phyloP scores from a whole-genome alignment of 2,329 filamentous ascomycete genomes.

The Pseudocercospora cruenta region DNA sequence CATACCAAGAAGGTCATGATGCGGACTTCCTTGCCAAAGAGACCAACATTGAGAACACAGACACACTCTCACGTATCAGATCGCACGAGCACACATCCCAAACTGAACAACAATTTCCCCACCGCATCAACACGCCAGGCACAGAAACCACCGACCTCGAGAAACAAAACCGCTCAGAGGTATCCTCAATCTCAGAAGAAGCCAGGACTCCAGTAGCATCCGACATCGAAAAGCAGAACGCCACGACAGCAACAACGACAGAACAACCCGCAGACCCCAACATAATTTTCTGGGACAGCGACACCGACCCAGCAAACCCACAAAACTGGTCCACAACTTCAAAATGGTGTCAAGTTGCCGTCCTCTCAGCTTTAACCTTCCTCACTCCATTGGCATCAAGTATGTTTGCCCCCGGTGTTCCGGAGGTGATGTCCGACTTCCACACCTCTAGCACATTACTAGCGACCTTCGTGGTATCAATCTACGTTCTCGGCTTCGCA shows the following conservation, averaged over 20 bases:
- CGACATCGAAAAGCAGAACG: neutral
- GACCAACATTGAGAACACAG: neutral
- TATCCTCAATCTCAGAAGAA: conserved; percentile 9
- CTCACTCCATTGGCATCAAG: conserved; percentile 57
- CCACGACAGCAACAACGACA: neutral
- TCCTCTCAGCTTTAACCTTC: conserved; percentile 56
- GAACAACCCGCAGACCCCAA: conserved; percentile 47
- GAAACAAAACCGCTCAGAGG: conserved; percentile 18
- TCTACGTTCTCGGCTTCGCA: conserved; percentile 61
- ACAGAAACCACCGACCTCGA: conserved; percentile 9
- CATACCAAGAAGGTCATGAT: conserved; percentile 44
- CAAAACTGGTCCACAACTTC: conserved; percentile 59
- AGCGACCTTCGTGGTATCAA: conserved; percentile 67
- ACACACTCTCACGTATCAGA: neutral
- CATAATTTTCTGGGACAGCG: conserved; percentile 63
- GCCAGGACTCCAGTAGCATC: neutral
- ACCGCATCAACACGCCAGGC: neutral
- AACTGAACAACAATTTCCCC: neutral
- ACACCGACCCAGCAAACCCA: conserved; percentile 58
- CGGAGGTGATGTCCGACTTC: conserved; percentile 66
- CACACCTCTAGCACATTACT: conserved; percentile 55
- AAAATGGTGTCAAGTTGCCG: conserved; percentile 52
- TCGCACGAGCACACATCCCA: neutral
- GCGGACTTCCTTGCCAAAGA: conserved; percentile 44
- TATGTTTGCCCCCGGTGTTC: conserved; percentile 71